Evolutionary conservation across 768 basidiomycete species (phyloP), one percentile per base, ranked within the genome.

Genomic region (Austroboletus eburneus): DNA sequence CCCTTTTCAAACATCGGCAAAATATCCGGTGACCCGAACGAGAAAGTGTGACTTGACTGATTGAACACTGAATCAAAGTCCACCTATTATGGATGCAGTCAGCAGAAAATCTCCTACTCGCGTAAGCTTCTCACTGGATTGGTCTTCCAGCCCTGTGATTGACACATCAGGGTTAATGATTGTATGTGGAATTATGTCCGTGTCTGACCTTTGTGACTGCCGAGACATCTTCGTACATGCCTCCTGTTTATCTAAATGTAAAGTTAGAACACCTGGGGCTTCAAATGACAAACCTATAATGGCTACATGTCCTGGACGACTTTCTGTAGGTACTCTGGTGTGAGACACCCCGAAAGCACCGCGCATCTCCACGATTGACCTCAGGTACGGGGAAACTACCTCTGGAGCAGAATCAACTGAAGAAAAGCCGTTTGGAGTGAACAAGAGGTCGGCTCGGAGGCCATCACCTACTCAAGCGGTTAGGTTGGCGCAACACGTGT

Each of bases 41-140:
- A 84, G 60, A 81, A 93, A 0, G 88, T 88, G 18, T 75, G 69
- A 32, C 74, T 77, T 2, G 88, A 90, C 57, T 82, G 85, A 57
- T 92, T 93, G 64, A 93, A 89, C 13, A 92, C 80, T 2, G 88
- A 90, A 63, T 93, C 90, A 60, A 93, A 92, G 56, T 90, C 80
- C 41, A 92, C 72, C 64, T 75, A n/a, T 54, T 52, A 35, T 23
- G 8, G 21, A 18, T 37, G 17, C 16, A 35, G 41, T 57, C 14
- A 49, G 32, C 29, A 44, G 23, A 33, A 21, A 30, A n/a, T n/a
- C n/a, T n/a, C n/a, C n/a, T n/a, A 21, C 14, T 13, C 30, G 34
- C 18, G 34, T 13, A 10, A 24, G 10, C 25, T 37, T 52, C n/a
- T 50, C 55, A 87, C 87, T 42, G 87, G 88, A 64, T 90, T 91